A percentile compares a stretch with the other conserved stretches of the same genome.
These are phyloP conservation scores for Mycena chlorophos DNA, from an alignment of 768 basidiomycete species.

Conservation along the genomic window DNA sequence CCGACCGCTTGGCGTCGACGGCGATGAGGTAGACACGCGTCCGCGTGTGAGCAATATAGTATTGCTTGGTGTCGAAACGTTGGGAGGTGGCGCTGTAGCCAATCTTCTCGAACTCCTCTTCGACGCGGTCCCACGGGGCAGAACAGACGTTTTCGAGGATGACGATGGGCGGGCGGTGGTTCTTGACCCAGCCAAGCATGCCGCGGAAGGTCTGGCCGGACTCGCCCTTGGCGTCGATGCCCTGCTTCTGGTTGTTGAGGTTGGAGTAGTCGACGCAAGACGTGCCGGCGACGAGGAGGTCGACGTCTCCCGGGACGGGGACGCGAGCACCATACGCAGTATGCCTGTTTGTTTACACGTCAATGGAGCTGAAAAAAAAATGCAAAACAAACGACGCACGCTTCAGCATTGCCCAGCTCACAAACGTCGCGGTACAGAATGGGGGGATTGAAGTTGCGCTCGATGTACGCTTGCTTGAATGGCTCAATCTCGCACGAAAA, in stretches of 20 bases:
- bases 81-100: slow-evolving; percentile 72
- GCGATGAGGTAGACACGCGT: slow-evolving; percentile 88
- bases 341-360: slow-evolving; percentile 48
- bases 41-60: slow-evolving; percentile 93
- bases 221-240: slow-evolving; percentile 86
- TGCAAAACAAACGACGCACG: slow-evolving; percentile 49
- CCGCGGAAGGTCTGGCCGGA: slow-evolving; percentile 92
- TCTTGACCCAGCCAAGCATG: slow-evolving; percentile 90
- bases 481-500: slow-evolving; percentile 98
- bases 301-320: slow-evolving; percentile 86
- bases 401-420: slow-evolving; percentile 76
- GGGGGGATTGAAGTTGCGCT: slow-evolving; percentile 92
- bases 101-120: slow-evolving; percentile 68
- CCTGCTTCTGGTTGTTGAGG: slow-evolving; percentile 89
- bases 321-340: slow-evolving; percentile 90
- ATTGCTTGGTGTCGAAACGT: slow-evolving; percentile 83
- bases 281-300: slow-evolving; percentile 89
- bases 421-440: slow-evolving; percentile 92
- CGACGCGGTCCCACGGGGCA: slow-evolving; percentile 84
- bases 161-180: slow-evolving; percentile 86
- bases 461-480: slow-evolving; percentile 97
- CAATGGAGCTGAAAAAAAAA: slow-evolving; percentile 9
- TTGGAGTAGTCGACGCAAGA: slow-evolving; percentile 98
- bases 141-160: slow-evolving; percentile 92
- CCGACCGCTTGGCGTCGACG: slow-evolving; percentile 61